phyloP scores from a whole-genome alignment of 345 rosid species.

The Hibiscus trionum region DNA sequence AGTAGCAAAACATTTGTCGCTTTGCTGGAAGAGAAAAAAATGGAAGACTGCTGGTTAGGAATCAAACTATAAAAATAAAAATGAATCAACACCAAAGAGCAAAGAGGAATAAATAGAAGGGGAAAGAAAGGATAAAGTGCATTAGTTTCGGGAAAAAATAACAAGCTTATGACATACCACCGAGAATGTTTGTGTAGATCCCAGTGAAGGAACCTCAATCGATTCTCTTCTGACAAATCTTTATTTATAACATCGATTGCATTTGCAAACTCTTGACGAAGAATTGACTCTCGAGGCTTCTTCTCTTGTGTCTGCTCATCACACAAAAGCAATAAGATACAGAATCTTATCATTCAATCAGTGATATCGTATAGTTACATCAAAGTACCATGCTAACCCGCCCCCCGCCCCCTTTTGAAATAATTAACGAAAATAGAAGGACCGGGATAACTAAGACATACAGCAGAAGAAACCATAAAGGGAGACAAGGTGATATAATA shows the following conservation, averaged over 20 bases:
- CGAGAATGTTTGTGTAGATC: conserved; percentile 80
- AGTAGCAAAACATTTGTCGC: conserved; percentile 66
- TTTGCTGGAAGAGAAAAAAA: conserved; percentile 47
- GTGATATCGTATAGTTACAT: neutral
- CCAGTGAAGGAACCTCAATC: conserved; percentile 79
- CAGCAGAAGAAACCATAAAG: neutral
- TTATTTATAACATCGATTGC: conserved; percentile 90
- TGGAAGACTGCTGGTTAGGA: conserved; percentile 10
- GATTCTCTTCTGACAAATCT: conserved; percentile 70
- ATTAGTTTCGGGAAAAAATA: neutral
- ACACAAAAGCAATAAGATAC: conserved; percentile 8
- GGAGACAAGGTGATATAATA: conserved; percentile 9
- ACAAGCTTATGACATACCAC: conserved; percentile 37
- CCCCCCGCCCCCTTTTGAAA: neutral
- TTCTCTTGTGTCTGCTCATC: conserved; percentile 52
- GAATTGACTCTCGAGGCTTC: conserved; percentile 90
- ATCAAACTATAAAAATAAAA: neutral
- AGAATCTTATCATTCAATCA: neutral
- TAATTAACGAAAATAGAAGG: neutral
- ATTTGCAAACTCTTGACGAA: conserved; percentile 89
- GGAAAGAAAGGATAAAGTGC: neutral
- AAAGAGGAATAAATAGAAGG: neutral
- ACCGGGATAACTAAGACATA: neutral
- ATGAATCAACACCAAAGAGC: neutral
- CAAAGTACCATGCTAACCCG: neutral